These are phyloP conservation scores for Luzula sylvatica DNA, from an alignment of 176 grass and related monocot genomes.

Conservation along the genomic window DNA sequence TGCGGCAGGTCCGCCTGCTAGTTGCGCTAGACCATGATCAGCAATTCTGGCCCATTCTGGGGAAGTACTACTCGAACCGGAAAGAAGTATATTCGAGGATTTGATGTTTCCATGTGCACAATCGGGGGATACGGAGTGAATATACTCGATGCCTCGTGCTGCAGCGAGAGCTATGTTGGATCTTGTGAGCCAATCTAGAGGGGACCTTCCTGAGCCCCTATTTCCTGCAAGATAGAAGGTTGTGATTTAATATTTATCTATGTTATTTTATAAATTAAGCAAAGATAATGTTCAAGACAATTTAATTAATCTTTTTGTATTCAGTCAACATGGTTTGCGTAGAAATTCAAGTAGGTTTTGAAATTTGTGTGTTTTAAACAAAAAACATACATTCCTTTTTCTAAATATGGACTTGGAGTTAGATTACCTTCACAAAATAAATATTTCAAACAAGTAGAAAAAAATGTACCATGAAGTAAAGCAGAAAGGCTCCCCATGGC, in stretches of 20 bases:
- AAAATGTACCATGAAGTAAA: constrained; percentile 53
- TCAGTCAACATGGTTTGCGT: too few species aligned
- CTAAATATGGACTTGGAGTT: too few species aligned
- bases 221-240: constrained; percentile 29
- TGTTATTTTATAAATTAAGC: not conserved
- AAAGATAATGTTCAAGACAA: not conserved
- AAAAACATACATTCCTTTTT: too few species aligned
- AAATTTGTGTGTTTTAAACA: too few species aligned
- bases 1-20: constrained; percentile 38
- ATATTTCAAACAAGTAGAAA: not conserved
- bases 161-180: constrained; percentile 46
- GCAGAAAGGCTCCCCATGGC: constrained; percentile 62
- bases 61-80: constrained; percentile 27
- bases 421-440: too few species aligned
- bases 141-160: constrained; percentile 61
- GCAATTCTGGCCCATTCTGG: constrained; percentile 41
- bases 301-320: too few species aligned
- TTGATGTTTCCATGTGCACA: constrained; percentile 63
- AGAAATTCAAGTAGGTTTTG: too few species aligned
- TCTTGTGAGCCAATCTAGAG: constrained; percentile 49
- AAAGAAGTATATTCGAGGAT: constrained; percentile 62
- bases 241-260: not conserved
- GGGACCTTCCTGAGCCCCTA: constrained; percentile 41
- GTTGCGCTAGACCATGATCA: constrained; percentile 54
- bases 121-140: constrained; percentile 55